Evolutionary conservation across 352 stramenopile genomes (phyloP).

Genomic region (Phytophthora fragariaefolia): DNA sequence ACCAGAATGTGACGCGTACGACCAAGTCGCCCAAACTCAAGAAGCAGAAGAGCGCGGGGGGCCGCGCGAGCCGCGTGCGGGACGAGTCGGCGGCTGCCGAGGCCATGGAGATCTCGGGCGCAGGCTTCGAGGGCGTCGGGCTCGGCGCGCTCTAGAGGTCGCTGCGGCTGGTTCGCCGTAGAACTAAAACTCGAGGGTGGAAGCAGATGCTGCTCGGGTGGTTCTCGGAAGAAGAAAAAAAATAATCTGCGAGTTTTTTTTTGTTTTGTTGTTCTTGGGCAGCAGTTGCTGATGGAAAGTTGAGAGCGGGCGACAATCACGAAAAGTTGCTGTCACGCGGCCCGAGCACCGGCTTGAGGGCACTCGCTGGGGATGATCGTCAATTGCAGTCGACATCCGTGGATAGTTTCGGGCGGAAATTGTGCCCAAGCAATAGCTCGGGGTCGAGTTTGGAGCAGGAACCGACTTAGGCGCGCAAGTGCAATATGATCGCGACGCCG

Average conservation of each 20-base stretch:
- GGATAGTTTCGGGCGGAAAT: background rate
- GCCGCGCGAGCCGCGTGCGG: constrained; percentile 14
- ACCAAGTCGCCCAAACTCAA: constrained; percentile 55
- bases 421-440: too few species aligned
- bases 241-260: background rate
- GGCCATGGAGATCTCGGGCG: constrained; percentile 57
- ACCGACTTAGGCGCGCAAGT: too few species aligned
- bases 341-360: background rate
- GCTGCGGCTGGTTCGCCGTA: too few species aligned
- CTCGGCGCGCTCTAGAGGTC: constrained; percentile 62
- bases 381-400: background rate
- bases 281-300: background rate
- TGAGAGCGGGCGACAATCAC: constrained; percentile 22
- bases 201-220: background rate
- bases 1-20: constrained; percentile 60
- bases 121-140: constrained; percentile 70
- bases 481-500: background rate
- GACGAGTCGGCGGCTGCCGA: constrained; percentile 62
- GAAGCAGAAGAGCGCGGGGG: constrained; percentile 40
- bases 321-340: background rate
- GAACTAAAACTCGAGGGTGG: background rate
- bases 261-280: constrained; percentile 3
- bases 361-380: background rate
- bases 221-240: background rate
- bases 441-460: too few species aligned